phyloP scores from a whole-genome alignment of 2,329 filamentous ascomycete genomes.

The Aspergillus sp. region DNA sequence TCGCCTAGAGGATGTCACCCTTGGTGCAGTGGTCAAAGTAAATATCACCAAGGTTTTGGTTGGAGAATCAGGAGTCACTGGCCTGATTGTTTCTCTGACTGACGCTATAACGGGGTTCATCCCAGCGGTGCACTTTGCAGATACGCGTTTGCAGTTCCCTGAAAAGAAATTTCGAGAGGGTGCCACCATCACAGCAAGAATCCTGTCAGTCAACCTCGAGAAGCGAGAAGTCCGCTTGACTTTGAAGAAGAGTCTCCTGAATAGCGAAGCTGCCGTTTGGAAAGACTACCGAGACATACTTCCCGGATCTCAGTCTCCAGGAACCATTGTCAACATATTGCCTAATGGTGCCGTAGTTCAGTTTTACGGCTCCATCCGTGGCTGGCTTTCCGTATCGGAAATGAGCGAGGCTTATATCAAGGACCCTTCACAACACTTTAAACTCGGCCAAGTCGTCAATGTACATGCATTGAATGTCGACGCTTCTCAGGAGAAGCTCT shows the following conservation, averaged over 20 bases:
- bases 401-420: slow-evolving; percentile 98
- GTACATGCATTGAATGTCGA: slow-evolving; percentile 85
- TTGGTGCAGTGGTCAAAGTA: slow-evolving; percentile 78
- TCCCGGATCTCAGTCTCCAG: slow-evolving; percentile 75
- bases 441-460: slow-evolving; percentile 83
- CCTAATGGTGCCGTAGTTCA: slow-evolving; percentile 81
- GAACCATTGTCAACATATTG: slow-evolving; percentile 81
- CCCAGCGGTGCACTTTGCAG: slow-evolving; percentile 82
- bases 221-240: slow-evolving; percentile 83
- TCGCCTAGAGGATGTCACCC: slow-evolving; percentile 81
- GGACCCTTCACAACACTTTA: slow-evolving; percentile 86
- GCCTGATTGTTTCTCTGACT: slow-evolving; percentile 77
- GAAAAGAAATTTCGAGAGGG: slow-evolving; percentile 95
- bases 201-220: slow-evolving; percentile 73
- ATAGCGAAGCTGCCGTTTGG: slow-evolving; percentile 80
- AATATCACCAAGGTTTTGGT: slow-evolving; percentile 82
- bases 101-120: slow-evolving; percentile 90
- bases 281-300: slow-evolving; percentile 72
- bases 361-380: slow-evolving; percentile 81
- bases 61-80: slow-evolving; percentile 73
- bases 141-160: slow-evolving; percentile 82
- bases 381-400: slow-evolving; percentile 87
- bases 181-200: slow-evolving; percentile 77
- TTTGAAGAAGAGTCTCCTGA: slow-evolving; percentile 90
- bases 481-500: slow-evolving; percentile 66